Evolutionary conservation across 1,284 basidiomycete species (phyloP).

Genomic region (Laetiporus sulphureus): DNA sequence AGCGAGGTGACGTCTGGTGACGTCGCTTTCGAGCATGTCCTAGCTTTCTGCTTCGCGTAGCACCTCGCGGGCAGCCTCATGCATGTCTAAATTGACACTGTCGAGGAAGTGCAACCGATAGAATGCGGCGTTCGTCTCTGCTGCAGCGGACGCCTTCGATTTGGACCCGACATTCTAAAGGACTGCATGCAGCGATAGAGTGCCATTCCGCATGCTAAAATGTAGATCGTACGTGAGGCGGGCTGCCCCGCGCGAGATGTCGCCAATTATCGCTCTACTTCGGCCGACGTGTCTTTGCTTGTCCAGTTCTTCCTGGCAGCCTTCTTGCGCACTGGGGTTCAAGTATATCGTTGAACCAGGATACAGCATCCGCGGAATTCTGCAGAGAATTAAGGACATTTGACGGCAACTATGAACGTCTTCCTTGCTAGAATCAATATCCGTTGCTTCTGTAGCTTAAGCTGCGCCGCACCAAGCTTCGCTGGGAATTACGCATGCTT

Average conservation of each 20-base stretch:
- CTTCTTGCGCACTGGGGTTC: slow-evolving; percentile 18
- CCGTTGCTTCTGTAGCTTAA: no score
- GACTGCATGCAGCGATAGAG: slow-evolving; percentile 62
- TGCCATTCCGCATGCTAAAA: slow-evolving; percentile 91
- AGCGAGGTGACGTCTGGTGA: slow-evolving; percentile 78
- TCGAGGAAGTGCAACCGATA: slow-evolving; percentile 76
- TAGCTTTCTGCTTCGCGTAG: slow-evolving; percentile 89
- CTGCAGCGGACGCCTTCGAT: slow-evolving; percentile 42
- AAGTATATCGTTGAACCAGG: slow-evolving; percentile 63
- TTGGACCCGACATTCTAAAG: slow-evolving; percentile 52
- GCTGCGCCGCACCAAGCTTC: no score
- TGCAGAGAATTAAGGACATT: slow-evolving; percentile 27
- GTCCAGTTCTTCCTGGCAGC: slow-evolving; percentile 37
- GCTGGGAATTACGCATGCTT: no score
- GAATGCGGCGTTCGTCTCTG: slow-evolving; percentile 55
- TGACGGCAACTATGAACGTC: no score
- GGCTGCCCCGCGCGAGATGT: slow-evolving; percentile 83
- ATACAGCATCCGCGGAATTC: slow-evolving; percentile 40
- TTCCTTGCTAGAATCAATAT: no score
- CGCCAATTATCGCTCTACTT: slow-evolving; percentile 84
- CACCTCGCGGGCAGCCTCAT: slow-evolving; percentile 79
- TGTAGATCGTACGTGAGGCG: slow-evolving; percentile 89
- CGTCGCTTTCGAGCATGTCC: slow-evolving; percentile 89
- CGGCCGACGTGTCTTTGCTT: slow-evolving; percentile 78
- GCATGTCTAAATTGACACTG: slow-evolving; percentile 78